Conservation (phyloP, 2,329 filamentous ascomycete genomes). For the Ophiostoma populinum region DNA sequence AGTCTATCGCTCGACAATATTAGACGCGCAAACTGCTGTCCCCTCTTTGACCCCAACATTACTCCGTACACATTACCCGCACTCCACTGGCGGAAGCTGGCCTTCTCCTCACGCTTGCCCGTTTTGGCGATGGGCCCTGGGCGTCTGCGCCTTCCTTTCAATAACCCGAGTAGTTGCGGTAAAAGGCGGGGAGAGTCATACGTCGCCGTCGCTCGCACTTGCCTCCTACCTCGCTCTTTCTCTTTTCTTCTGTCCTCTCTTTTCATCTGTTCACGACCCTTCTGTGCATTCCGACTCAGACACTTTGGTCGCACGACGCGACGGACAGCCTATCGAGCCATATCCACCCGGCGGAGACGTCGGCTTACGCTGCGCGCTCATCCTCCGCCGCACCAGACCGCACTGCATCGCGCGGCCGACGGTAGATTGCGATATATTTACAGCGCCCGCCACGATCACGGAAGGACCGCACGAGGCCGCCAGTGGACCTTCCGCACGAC, state of each 20-base stretch:
- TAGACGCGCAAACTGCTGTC: too few species aligned
- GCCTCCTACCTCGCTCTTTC: background rate
- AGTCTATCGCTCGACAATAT: too few species aligned
- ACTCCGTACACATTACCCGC: background rate
- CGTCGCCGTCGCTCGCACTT: background rate
- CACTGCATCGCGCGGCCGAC: too few species aligned
- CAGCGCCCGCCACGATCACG: too few species aligned
- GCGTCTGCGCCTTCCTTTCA: background rate
- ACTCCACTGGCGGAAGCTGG: too few species aligned
- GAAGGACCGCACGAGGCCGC: too few species aligned
- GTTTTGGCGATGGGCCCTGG: conserved; percentile 1
- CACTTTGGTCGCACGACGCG: background rate
- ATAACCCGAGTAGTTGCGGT: too few species aligned
- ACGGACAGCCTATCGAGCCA: background rate
- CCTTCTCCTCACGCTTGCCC: conserved; percentile 6
- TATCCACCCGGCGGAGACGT: conserved; percentile 1
- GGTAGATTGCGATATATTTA: too few species aligned
- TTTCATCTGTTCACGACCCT: background rate
- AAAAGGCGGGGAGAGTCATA: background rate
- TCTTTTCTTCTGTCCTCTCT: background rate
- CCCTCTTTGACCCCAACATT: background rate
- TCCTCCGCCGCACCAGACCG: too few species aligned
- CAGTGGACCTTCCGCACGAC: too few species aligned
- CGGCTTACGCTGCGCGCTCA: too few species aligned
- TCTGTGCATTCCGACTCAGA: background rate